phyloP scores from a whole-genome alignment of 1,139 yeast genomes.

The Trichomonascaceae sp. region DNA sequence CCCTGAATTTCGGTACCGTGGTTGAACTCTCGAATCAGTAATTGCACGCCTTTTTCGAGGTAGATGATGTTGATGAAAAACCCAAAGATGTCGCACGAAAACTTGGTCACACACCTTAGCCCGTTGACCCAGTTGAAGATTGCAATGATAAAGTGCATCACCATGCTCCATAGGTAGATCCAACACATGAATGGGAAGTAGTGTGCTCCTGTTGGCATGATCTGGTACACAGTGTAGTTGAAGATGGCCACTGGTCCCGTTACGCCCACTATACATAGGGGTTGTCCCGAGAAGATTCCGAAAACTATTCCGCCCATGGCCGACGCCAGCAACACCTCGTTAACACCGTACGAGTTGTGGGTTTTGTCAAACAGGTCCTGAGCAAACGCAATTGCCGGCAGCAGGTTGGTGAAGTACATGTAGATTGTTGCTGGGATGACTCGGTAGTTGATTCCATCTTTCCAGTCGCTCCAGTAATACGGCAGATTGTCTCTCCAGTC shows the following conservation, averaged over 20 bases:
- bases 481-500: conserved; percentile 51
- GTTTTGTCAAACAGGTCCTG: conserved; percentile 93
- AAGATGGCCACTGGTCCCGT: conserved; percentile 86
- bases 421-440: conserved; percentile 77
- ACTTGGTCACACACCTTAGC: conserved; percentile 61
- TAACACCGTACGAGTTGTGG: conserved; percentile 73
- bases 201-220: conserved; percentile 54
- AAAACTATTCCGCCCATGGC: conserved; percentile 85
- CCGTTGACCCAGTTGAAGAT: conserved; percentile 55
- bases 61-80: conserved; percentile 83
- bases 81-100: conserved; percentile 90
- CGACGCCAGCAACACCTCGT: conserved; percentile 71
- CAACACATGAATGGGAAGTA: conserved; percentile 93
- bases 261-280: conserved; percentile 92
- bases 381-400: conserved; percentile 94
- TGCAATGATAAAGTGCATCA: conserved; percentile 65
- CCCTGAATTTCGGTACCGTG: conserved; percentile 25
- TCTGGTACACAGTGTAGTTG: conserved; percentile 79
- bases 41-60: conserved; percentile 80
- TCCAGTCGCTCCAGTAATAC: conserved; percentile 62
- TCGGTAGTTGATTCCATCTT: conserved; percentile 72
- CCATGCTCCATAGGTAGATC: conserved; percentile 87
- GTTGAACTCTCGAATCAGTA: conserved; percentile 55
- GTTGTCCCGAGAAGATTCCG: conserved; percentile 80
- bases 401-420: conserved; percentile 73